Evolutionary conservation across 2,329 filamentous ascomycete genomes (phyloP).

Genomic region (Sclerotinia subarctica): DNA sequence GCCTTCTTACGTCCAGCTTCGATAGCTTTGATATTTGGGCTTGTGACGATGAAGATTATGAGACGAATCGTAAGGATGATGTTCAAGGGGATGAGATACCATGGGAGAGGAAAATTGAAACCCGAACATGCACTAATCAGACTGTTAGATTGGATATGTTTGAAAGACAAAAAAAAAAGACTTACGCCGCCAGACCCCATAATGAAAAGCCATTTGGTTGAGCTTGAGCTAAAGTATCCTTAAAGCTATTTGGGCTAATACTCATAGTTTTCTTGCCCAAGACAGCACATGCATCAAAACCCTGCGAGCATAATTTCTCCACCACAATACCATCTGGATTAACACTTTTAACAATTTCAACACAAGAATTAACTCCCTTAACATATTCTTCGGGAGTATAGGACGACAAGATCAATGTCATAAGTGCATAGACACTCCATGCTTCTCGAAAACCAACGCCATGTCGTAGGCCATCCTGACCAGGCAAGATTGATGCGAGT

Average conservation of each 20-base stretch:
- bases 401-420: constrained; percentile 34
- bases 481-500: constrained; percentile 32
- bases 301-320: constrained; percentile 46
- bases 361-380: constrained; percentile 41
- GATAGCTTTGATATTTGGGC: constrained; percentile 29
- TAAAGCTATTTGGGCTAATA: constrained; percentile 46
- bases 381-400: constrained; percentile 45
- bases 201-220: constrained; percentile 41
- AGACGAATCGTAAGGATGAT: constrained; percentile 41
- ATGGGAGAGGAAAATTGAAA: constrained; percentile 47
- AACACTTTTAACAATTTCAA: constrained; percentile 41
- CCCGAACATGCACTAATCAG: constrained; percentile 37
- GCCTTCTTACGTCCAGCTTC: constrained; percentile 32
- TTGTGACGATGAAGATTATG: constrained; percentile 26
- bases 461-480: constrained; percentile 18
- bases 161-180: constrained; percentile 20
- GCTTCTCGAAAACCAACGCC: constrained; percentile 8
- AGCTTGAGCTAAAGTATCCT: constrained; percentile 42
- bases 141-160: background rate
- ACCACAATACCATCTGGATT: constrained; percentile 44
- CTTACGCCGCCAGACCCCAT: constrained; percentile 43
- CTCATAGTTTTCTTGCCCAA: constrained; percentile 40
- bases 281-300: constrained; percentile 43
- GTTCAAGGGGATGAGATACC: constrained; percentile 44
- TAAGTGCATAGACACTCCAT: constrained; percentile 5